Conservation (phyloP, 2,329 filamentous ascomycete genomes). For the Allantophomopsis lycopodina region DNA sequence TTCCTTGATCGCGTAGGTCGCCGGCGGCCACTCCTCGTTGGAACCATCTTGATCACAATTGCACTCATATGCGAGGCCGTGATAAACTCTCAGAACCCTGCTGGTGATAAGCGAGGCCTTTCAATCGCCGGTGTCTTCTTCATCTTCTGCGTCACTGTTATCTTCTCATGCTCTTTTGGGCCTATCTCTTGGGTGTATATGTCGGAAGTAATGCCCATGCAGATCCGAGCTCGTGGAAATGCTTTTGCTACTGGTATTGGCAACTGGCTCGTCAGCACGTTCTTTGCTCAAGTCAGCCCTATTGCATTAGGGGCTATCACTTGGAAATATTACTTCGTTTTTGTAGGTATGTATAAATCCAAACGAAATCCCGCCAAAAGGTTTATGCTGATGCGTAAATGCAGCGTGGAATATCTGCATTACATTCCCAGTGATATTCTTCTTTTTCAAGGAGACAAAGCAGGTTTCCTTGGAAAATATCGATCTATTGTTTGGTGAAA, state of each 20-base stretch:
- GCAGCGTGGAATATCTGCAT: slow-evolving; percentile 5
- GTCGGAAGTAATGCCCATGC: slow-evolving; percentile 52
- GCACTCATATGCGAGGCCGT: slow-evolving; percentile 45
- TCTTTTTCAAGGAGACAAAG: slow-evolving; percentile 37
- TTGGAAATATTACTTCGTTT: slow-evolving; percentile 44
- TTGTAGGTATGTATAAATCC: slow-evolving; percentile 20
- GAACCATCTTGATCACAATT: slow-evolving; percentile 37
- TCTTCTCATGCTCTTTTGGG: slow-evolving; percentile 46
- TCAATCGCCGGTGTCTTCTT: slow-evolving; percentile 51
- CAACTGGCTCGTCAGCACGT: slow-evolving; percentile 43
- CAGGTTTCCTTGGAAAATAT: slow-evolving; percentile 39
- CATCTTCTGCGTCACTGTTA: slow-evolving; percentile 45
- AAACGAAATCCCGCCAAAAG: too few species aligned
- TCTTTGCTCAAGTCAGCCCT: slow-evolving; percentile 44
- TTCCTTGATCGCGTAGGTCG: slow-evolving; percentile 38
- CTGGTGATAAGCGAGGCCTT: slow-evolving; percentile 25
- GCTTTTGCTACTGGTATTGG: slow-evolving; percentile 43
- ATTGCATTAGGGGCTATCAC: slow-evolving; percentile 31
- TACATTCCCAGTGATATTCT: slow-evolving; percentile 29
- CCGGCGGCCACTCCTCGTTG: slow-evolving; percentile 36
- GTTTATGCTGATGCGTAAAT: too few species aligned
- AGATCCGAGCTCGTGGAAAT: slow-evolving; percentile 44
- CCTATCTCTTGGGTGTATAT: slow-evolving; percentile 51
- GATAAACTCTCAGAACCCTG: slow-evolving; percentile 35
- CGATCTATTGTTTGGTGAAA: slow-evolving; percentile 39